These are phyloP conservation scores for Nothophaeocryptopus gaeumannii DNA, from an alignment of 2,329 filamentous ascomycete genomes.

Conservation along the genomic window DNA sequence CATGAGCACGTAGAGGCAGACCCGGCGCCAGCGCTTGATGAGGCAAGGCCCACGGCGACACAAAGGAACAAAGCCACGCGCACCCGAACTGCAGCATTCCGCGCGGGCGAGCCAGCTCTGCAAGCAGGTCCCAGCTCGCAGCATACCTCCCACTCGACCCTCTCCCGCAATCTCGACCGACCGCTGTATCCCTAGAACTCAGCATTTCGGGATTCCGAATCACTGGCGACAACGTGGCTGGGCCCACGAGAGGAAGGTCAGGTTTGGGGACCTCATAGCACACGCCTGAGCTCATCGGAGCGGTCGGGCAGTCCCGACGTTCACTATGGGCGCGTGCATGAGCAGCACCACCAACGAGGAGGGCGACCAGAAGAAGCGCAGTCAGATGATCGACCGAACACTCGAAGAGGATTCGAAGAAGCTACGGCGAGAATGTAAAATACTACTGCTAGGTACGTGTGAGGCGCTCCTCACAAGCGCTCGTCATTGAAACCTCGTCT, in stretches of 20 bases:
- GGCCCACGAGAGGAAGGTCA: constrained; percentile 13
- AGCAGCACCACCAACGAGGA: constrained; percentile 82
- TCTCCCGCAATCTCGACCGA: not conserved
- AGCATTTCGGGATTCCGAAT: not conserved
- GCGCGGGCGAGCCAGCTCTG: constrained; percentile 14
- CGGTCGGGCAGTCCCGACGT: constrained; percentile 22
- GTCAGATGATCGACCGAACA: constrained; percentile 89
- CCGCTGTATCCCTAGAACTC: too few species aligned
- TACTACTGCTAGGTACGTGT: constrained; percentile 78
- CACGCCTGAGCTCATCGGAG: constrained; percentile 29
- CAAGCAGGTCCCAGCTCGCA: constrained; percentile 12
- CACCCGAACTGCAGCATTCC: constrained; percentile 21
- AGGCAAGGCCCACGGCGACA: not conserved
- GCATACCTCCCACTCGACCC: constrained; percentile 1
- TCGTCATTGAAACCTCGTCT: not conserved
- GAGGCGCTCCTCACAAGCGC: not conserved
- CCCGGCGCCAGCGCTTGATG: too few species aligned
- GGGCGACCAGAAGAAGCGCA: constrained; percentile 90
- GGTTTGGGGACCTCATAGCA: constrained; percentile 23
- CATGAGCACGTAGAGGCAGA: too few species aligned
- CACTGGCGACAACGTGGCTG: constrained; percentile 16
- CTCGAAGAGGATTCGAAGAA: constrained; percentile 92
- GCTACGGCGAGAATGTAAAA: constrained; percentile 97
- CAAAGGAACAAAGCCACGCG: constrained; percentile 19
- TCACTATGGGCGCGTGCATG: constrained; percentile 85